Conservation (phyloP, 2,329 filamentous ascomycete genomes). For the Purpureocillium takamizusanense region DNA sequence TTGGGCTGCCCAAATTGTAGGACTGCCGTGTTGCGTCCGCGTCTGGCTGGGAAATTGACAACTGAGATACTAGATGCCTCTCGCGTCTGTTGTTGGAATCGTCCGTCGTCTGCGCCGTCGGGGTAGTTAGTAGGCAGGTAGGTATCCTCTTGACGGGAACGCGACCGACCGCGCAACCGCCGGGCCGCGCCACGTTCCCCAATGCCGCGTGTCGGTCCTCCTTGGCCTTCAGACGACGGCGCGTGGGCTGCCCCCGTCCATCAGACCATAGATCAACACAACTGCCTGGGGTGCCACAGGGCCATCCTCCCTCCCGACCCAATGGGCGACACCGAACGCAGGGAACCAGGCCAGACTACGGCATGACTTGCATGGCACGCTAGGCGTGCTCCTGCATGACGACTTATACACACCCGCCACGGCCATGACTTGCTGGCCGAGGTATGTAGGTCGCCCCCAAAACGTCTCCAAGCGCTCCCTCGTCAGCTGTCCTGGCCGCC, state of each 20-base stretch:
- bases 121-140: no score
- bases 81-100: no score
- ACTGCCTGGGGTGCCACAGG: background rate
- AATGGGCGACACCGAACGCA: background rate
- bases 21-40: background rate
- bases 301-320: background rate
- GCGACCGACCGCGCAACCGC: no score
- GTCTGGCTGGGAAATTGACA: background rate
- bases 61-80: no score
- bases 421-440: background rate
- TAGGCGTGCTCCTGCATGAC: background rate
- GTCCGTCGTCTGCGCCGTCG: no score
- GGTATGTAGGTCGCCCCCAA: no score
- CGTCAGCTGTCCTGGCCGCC: no score
- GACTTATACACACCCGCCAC: background rate
- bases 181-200: no score
- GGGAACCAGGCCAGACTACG: background rate
- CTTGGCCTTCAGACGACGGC: background rate
- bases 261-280: background rate
- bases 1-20: background rate
- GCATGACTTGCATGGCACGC: slow-evolving; percentile 1
- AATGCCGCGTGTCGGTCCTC: no score
- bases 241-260: background rate
- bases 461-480: no score
- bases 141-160: no score